Conservation (phyloP, 78 protist genomes). For the Dictyostelium brefeldianum region DNA sequence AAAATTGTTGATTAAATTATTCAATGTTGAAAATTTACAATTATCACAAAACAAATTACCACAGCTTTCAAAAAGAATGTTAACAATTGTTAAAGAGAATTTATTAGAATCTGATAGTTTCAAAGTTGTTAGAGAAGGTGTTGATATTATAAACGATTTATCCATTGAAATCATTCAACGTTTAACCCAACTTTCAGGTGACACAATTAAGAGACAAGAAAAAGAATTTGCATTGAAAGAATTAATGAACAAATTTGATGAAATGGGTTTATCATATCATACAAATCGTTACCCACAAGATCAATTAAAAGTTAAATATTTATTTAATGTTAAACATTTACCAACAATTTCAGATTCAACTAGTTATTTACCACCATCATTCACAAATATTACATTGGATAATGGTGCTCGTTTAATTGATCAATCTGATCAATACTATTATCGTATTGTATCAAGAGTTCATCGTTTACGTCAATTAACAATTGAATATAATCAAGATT, state of each 20-base stretch:
- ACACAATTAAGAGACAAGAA: constrained; percentile 24
- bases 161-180: constrained; percentile 32
- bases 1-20: constrained; percentile 1
- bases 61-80: constrained; percentile 17
- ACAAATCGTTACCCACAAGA: constrained; percentile 25
- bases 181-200: not conserved
- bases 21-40: constrained; percentile 18
- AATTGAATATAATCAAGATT: constrained; percentile 40
- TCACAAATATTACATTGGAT: not conserved
- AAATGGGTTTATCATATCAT: constrained; percentile 28
- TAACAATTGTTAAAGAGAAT: constrained; percentile 17
- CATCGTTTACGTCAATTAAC: constrained; percentile 55
- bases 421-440: constrained; percentile 69
- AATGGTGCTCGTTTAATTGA: constrained; percentile 22
- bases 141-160: constrained; percentile 29
- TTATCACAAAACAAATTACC: constrained; percentile 27
- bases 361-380: not conserved
- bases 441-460: constrained; percentile 61
- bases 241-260: constrained; percentile 15
- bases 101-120: constrained; percentile 33
- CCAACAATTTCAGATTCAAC: not conserved
- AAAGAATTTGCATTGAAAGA: constrained; percentile 38
- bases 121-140: constrained; percentile 38
- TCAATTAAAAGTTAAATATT: constrained; percentile 44
- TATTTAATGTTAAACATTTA: constrained; percentile 10